Evolutionary conservation across 78 protist species (phyloP).

Genomic region (Dictyostelium brefeldianum): DNA sequence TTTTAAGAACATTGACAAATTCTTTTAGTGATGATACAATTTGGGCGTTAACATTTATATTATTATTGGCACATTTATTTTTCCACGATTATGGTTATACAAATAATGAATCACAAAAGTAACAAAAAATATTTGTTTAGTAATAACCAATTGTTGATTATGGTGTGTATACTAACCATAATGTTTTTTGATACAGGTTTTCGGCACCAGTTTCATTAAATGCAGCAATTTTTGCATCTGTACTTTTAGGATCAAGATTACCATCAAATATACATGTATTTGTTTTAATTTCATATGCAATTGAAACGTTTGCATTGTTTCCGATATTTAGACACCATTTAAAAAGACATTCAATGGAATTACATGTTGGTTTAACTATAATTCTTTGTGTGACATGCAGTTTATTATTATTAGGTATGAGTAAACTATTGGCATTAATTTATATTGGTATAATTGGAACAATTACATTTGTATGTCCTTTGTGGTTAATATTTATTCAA

Average conservation of each 20-base stretch:
- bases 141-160: no score
- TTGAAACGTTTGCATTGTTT: constrained; percentile 80
- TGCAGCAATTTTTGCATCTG: constrained; percentile 90
- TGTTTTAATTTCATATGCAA: constrained; percentile 78
- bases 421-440: constrained; percentile 47
- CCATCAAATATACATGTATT: constrained; percentile 83
- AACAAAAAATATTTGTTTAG: neutral
- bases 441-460: constrained; percentile 62
- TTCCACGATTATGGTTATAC: constrained; percentile 86
- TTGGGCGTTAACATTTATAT: constrained; percentile 85
- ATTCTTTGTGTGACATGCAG: constrained; percentile 55
- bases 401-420: constrained; percentile 47
- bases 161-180: neutral
- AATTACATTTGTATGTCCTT: constrained; percentile 74
- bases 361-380: constrained; percentile 62
- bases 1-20: constrained; percentile 81
- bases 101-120: constrained; percentile 53
- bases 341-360: constrained; percentile 52
- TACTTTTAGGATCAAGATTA: constrained; percentile 85
- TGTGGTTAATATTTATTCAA: constrained; percentile 81
- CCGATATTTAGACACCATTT: constrained; percentile 81
- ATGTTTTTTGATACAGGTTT: constrained; percentile 5
- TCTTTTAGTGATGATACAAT: constrained; percentile 87
- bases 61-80: constrained; percentile 77
- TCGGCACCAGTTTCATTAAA: constrained; percentile 85